Evolutionary conservation across 2,329 filamentous ascomycete species (phyloP).

Genomic region (Diaporthe ampelina): DNA sequence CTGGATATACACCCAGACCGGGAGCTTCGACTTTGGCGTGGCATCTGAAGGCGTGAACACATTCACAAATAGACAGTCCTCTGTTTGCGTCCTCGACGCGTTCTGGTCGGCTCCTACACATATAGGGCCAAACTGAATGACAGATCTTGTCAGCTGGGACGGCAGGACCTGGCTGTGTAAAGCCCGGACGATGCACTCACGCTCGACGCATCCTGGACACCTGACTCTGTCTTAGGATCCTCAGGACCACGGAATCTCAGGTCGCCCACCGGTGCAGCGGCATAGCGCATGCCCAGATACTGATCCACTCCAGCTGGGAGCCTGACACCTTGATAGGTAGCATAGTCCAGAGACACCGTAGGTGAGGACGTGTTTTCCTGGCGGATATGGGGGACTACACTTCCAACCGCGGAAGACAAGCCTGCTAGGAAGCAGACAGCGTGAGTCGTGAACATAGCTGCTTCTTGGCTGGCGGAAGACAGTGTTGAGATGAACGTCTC

Average conservation of each 20-base stretch:
- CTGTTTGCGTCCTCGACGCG: constrained; percentile 49
- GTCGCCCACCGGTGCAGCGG: constrained; percentile 75
- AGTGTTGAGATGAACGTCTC: not conserved
- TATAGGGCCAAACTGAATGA: constrained; percentile 57
- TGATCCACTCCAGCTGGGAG: constrained; percentile 71
- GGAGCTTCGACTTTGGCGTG: constrained; percentile 58
- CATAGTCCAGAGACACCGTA: constrained; percentile 75
- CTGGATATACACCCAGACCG: constrained; percentile 68
- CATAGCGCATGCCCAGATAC: constrained; percentile 84
- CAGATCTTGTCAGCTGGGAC: not conserved
- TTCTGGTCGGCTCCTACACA: constrained; percentile 54
- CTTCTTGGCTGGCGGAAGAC: not conserved
- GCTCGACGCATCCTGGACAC: constrained; percentile 65
- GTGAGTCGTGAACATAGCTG: constrained; percentile 7
- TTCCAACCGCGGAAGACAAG: not conserved
- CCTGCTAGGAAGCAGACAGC: not conserved
- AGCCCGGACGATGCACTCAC: constrained; percentile 55
- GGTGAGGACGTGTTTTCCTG: constrained; percentile 33
- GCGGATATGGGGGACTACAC: not conserved
- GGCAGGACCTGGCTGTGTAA: not conserved
- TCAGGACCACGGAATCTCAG: constrained; percentile 77
- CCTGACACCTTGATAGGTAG: constrained; percentile 72
- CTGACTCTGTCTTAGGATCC: constrained; percentile 64
- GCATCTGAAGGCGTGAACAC: constrained; percentile 59
- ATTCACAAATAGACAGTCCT: constrained; percentile 60